A percentile compares a stretch with the other conserved stretches of the same genome.
These are phyloP conservation scores for Colletotrichum gigasporum DNA, from an alignment of 2,329 filamentous ascomycete genomes.

Conservation along the genomic window DNA sequence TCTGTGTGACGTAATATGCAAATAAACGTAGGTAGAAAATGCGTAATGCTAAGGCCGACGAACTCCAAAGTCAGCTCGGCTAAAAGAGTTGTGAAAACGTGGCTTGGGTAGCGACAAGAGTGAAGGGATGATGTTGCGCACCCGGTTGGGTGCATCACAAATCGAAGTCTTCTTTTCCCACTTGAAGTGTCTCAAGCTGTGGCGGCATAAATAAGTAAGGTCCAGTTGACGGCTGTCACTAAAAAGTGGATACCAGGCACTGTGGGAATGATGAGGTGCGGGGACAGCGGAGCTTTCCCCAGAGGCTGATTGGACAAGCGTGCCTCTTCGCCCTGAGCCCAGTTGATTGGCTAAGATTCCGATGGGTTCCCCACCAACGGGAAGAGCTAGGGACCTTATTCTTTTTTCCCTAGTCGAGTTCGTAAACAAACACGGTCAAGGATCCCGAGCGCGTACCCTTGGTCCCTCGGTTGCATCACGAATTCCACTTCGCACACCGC, in stretches of 20 bases:
- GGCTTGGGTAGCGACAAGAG: background rate
- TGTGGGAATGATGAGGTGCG: conserved; percentile 4
- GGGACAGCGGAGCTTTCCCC: background rate
- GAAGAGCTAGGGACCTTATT: too few species aligned
- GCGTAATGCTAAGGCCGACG: too few species aligned
- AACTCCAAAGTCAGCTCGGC: background rate
- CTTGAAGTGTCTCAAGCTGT: conserved; percentile 26
- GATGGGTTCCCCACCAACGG: too few species aligned
- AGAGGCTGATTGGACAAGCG: background rate
- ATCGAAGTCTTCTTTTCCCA: conserved; percentile 21
- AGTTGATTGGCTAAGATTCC: conserved; percentile 2
- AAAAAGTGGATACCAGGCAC: conserved; percentile 3
- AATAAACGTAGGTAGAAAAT: too few species aligned
- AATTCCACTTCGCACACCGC: conserved; percentile 25
- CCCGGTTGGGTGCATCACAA: conserved; percentile 26
- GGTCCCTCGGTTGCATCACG: conserved; percentile 19
- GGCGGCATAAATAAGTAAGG: background rate
- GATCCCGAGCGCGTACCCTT: conserved; percentile 21
- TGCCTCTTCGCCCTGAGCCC: too few species aligned
- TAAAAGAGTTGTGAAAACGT: background rate
- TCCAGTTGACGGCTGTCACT: conserved; percentile 3
- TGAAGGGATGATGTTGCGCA: background rate
- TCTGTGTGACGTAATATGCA: background rate
- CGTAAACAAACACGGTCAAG: conserved; percentile 51
- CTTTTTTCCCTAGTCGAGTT: conserved; percentile 48